Base-by-base conservation (phyloP, 2,329 filamentous ascomycete species). In the Diaporthe vexans region DNA sequence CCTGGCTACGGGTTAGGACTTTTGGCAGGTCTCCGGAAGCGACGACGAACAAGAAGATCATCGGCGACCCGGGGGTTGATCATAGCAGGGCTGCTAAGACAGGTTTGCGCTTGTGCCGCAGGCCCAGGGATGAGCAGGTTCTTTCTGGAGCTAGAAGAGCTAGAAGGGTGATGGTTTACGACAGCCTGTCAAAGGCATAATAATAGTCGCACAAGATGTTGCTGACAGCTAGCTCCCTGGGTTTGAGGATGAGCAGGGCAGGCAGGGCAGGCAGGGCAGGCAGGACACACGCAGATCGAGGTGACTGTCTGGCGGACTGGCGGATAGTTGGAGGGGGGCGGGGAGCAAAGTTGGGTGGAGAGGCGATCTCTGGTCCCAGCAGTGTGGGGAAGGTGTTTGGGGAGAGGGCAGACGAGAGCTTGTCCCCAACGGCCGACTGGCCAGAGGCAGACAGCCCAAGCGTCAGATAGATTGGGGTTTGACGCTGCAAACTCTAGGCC, bases 161-260 rank as follows among this genome's bases (percentile, higher is more conserved):
- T 71, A 43, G 56, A 37, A n/a, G 24, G 10, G 21, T 33, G 46
- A 46, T 67, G 63, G 72, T 68, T 71, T 73, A 69, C 71, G 59
- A 52, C 71, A 69, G 40, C 59, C n/a, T n/a, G 19, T 57, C 56
- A 54, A 69, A 58, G 51, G 71, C 71, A 73, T 73, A 58, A 73
- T 21, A 46, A 46, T 29, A 29, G 37, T 11, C 37, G 21, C 29
- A 59, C 9, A 40, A 13, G 43, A 7, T 26, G 17, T 52, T 19
- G 15, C 46, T 72, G 70, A 46, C n/a, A 33, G 33, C 46, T 40
- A 33, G 33, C 46, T 40, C 19, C 24, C 29, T 56, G 15, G 26
- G 26, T 52, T 13, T 33, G 24, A 33, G 26, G 56, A 40, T 15
- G 54, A 61, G 15, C n/a, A 59, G n/a, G 33, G 33, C 21, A 1